Evolutionary conservation across 1,139 yeast species (phyloP), one percentile per base, ranked within the genome.

Genomic region (Pichia sp.): DNA sequence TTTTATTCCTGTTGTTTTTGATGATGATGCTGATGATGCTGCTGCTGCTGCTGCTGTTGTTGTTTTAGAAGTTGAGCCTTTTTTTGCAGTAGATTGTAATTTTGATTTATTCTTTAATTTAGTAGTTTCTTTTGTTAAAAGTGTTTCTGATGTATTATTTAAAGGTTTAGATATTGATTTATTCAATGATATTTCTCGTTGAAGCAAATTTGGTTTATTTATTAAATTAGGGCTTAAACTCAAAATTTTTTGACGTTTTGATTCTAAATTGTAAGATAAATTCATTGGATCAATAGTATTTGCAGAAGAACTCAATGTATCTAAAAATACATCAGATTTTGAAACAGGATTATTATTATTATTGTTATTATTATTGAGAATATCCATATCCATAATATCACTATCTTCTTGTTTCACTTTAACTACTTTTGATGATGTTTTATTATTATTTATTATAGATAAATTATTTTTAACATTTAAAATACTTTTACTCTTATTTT

Each of bases 261-360:
- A 52, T 30, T 55, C 66, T 49, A 56, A 52, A 39, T 48, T 57
- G 52, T 50, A 63, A n/a, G 59, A 58, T 23, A 60, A 48, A 43
- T 55, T 59, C 32, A 55, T 56, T 5, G 69, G 69, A 50, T 65
- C 67, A 32, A 63, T 59, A 1, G 67, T 63, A 36, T 56, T 55
- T 1, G 67, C 54, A 23, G 26, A 23, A 8, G 29, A 11, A 10
- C 20, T 28, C 2, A 29, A 35, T n/a, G 20, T 22, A 34, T 34
- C 35, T 10, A 25, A 27, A 24, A 30, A 29, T 12, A 28, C 5
- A 23, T 10, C 42, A 26, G 9, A 9, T 11, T 23, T 26, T 3
- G 25, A 10, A 12, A 8, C 32, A 6, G 22, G 16, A 12, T 6
- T 6, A 28, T 6, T 27, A 6, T 30, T 16, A 23, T 26, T 16